Evolutionary conservation across 768 basidiomycete species (phyloP).

Genomic region (Solioccasus polychromus): DNA sequence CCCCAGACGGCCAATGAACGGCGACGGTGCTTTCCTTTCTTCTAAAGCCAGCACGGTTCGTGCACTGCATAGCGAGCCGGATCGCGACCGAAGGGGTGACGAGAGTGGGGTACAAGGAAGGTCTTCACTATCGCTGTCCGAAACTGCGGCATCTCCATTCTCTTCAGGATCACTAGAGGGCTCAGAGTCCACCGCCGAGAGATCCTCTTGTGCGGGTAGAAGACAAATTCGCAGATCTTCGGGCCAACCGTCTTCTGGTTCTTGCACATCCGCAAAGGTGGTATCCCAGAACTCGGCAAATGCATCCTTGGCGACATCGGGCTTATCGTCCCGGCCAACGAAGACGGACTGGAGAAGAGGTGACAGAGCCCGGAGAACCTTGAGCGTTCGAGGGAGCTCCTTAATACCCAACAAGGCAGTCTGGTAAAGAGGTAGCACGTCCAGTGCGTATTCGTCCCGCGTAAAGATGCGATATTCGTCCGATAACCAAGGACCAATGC

Average conservation of each 20-base stretch:
- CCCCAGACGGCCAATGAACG: constrained; percentile 26
- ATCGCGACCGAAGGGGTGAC: constrained; percentile 3
- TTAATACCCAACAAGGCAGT: constrained; percentile 52
- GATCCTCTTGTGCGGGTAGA: constrained; percentile 1
- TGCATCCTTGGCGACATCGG: constrained; percentile 41
- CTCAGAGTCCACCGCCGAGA: constrained; percentile 10
- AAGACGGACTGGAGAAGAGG: constrained; percentile 60
- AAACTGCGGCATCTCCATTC: constrained; percentile 11
- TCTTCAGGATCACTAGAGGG: constrained; percentile 28
- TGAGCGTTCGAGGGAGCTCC: constrained; percentile 38
- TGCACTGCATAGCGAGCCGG: constrained; percentile 3
- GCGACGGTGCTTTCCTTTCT: constrained; percentile 5
- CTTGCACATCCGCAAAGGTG: constrained; percentile 38
- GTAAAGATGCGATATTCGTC: constrained; percentile 54
- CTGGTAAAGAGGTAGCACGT: constrained; percentile 65
- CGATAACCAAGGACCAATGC: constrained; percentile 58
- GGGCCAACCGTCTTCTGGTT: constrained; percentile 56
- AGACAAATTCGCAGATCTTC: constrained; percentile 40
- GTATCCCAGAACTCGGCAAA: constrained; percentile 64
- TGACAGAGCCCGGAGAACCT: constrained; percentile 46
- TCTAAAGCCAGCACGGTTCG: not conserved
- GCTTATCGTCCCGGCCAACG: constrained; percentile 46
- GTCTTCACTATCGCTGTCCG: constrained; percentile 2
- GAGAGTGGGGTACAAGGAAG: constrained; percentile 9
- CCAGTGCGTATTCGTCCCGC: constrained; percentile 53